These are phyloP conservation scores for Limtongozyma cylindracea DNA, from an alignment of 805 yeast genomes.

Conservation along the genomic window DNA sequence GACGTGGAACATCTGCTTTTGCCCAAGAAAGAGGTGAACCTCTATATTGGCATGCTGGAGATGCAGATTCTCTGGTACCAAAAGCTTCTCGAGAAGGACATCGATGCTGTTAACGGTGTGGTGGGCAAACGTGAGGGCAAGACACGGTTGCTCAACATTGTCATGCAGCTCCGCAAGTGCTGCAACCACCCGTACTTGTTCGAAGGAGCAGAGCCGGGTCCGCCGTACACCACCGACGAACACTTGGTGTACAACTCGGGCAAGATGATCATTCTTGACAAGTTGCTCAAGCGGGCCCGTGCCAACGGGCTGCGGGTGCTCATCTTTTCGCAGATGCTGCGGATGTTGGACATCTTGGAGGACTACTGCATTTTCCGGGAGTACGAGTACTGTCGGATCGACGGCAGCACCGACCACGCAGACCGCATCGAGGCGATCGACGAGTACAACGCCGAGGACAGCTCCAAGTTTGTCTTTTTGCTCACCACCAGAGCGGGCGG, in stretches of 20 bases:
- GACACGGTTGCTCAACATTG: conserved; percentile 75
- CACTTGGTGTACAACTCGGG: conserved; percentile 81
- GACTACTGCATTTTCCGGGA: conserved; percentile 77
- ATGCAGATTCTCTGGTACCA: conserved; percentile 92
- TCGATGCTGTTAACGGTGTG: conserved; percentile 90
- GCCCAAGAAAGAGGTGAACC: conserved; percentile 76
- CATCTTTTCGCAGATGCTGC: conserved; percentile 84
- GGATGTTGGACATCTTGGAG: conserved; percentile 71
- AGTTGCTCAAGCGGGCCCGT: conserved; percentile 45
- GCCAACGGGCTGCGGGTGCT: conserved; percentile 70
- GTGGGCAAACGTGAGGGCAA: conserved; percentile 88
- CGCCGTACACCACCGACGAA: conserved; percentile 90
- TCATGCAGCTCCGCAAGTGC: conserved; percentile 90
- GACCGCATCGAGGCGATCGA: conserved; percentile 85
- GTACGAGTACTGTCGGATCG: conserved; percentile 74
- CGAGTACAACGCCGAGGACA: conserved; percentile 63
- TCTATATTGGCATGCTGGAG: conserved; percentile 84
- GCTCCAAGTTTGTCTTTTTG: conserved; percentile 63
- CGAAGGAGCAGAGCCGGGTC: conserved; percentile 99
- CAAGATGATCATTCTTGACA: conserved; percentile 74
- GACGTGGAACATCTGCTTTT: conserved; percentile 81
- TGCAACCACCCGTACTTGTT: conserved; percentile 93
- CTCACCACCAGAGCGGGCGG: conserved; percentile 96
- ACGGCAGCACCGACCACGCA: conserved; percentile 83
- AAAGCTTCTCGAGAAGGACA: conserved; percentile 70